Evolutionary conservation across 1,284 basidiomycete genomes (phyloP).

Genomic region (Heimioporus retisporus): DNA sequence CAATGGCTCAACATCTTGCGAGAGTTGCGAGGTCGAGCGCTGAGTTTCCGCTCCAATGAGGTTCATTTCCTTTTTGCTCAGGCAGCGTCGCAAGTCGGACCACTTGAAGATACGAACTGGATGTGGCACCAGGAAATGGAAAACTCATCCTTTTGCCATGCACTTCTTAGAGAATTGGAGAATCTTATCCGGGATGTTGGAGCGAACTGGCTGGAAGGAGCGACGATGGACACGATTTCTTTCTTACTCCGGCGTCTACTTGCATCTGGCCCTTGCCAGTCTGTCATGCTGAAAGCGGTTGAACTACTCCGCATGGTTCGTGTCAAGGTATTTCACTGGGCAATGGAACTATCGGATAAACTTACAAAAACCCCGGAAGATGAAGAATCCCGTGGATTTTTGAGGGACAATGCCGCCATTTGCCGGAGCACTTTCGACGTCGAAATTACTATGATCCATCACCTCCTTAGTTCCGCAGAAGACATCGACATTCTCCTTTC

Average conservation of each 20-base stretch:
- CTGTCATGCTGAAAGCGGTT: not conserved
- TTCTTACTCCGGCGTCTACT: not conserved
- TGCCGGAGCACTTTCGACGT: slow-evolving; percentile 56
- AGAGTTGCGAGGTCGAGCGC: not conserved
- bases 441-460: slow-evolving; percentile 25
- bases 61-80: not conserved
- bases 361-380: not conserved
- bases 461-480: slow-evolving; percentile 28
- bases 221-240: not conserved
- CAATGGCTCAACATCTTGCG: not conserved
- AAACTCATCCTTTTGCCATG: not conserved
- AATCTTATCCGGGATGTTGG: not conserved
- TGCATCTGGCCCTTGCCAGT: not conserved
- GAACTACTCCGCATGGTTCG: not conserved
- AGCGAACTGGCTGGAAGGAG: not conserved
- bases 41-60: not conserved
- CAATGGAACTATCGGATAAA: not conserved
- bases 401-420: slow-evolving; percentile 47
- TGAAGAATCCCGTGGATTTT: not conserved
- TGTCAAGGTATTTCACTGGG: not conserved
- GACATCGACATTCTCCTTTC: slow-evolving; percentile 46
- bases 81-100: not conserved
- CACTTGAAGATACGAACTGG: not conserved
- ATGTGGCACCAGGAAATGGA: not conserved
- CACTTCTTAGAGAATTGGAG: not conserved